Percentiles rank a stretch among this genome's conserved stretches.
Evolutionary conservation across 345 rosid species (phyloP).

Genomic region (Firmiana major): DNA sequence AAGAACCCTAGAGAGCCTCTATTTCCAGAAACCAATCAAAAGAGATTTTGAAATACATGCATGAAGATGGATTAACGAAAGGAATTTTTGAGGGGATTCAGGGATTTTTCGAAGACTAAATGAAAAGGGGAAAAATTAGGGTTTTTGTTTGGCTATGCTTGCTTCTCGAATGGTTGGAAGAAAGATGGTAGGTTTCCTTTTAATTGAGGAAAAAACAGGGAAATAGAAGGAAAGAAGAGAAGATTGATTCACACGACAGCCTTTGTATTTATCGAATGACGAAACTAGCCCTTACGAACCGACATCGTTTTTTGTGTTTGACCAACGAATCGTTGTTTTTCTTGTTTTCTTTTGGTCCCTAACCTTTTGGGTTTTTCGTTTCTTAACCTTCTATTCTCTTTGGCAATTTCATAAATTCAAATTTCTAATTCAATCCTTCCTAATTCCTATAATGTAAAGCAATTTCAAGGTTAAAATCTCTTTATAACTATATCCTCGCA

Average conservation of each 20-base stretch:
- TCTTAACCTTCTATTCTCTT: too few species aligned
- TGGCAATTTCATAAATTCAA: not conserved
- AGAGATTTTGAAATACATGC: not conserved
- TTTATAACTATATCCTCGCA: not conserved
- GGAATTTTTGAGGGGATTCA: not conserved
- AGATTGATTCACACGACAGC: not conserved
- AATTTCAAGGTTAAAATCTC: not conserved
- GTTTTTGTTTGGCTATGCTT: conserved; percentile 29
- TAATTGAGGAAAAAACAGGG: conserved; percentile 11
- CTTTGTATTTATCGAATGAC: not conserved
- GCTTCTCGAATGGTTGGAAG: not conserved
- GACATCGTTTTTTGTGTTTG: not conserved
- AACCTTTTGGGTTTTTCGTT: not conserved
- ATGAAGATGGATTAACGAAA: not conserved
- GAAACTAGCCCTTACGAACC: conserved; percentile 9
- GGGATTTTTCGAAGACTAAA: not conserved
- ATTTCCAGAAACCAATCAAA: not conserved
- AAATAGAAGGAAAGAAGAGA: not conserved
- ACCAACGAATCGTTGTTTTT: not conserved
- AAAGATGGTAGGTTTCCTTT: conserved; percentile 6
- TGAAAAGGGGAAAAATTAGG: conserved; percentile 15
- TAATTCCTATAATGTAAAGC: not conserved
- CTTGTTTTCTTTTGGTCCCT: not conserved
- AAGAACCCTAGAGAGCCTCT: not conserved
- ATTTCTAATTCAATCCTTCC: not conserved